These are phyloP conservation scores for Coemansia sp. DNA, from an alignment of 192 early-diverging fungal species.

Conservation along the genomic window DNA sequence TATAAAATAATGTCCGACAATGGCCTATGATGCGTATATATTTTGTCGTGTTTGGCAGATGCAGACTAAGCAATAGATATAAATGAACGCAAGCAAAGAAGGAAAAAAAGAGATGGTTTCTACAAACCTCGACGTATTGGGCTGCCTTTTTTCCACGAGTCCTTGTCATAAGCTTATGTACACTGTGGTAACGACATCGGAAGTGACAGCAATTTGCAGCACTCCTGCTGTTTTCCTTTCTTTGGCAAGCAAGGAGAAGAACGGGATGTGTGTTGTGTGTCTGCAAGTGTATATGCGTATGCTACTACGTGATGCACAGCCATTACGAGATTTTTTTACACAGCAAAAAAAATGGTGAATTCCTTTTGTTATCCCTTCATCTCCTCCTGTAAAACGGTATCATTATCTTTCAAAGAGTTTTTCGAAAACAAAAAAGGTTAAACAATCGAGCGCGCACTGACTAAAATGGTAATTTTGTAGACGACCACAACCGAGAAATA, in stretches of 20 bases:
- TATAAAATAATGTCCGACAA: neutral
- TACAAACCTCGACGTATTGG: neutral
- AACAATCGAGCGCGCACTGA: neutral
- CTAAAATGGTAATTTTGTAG: neutral
- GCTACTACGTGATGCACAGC: no score
- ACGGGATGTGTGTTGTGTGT: neutral
- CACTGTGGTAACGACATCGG: neutral
- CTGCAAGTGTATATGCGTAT: neutral
- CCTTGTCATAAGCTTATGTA: constrained; percentile 1
- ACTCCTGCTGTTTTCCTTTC: neutral
- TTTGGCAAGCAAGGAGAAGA: neutral
- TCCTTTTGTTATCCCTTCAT: neutral
- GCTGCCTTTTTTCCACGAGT: neutral
- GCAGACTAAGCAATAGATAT: neutral
- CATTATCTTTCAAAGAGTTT: neutral
- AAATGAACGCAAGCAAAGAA: neutral
- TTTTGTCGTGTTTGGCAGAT: neutral
- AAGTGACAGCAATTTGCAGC: no score
- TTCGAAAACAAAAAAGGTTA: no score
- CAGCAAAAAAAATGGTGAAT: constrained; percentile 2
- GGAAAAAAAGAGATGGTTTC: neutral
- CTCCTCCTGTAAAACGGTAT: neutral
- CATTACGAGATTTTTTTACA: neutral
- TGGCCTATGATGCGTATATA: neutral
- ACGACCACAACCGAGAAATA: neutral